These are phyloP conservation scores for Petunia hybrid DNA, from an alignment of 305 asterid genomes.

Conservation along the genomic window DNA sequence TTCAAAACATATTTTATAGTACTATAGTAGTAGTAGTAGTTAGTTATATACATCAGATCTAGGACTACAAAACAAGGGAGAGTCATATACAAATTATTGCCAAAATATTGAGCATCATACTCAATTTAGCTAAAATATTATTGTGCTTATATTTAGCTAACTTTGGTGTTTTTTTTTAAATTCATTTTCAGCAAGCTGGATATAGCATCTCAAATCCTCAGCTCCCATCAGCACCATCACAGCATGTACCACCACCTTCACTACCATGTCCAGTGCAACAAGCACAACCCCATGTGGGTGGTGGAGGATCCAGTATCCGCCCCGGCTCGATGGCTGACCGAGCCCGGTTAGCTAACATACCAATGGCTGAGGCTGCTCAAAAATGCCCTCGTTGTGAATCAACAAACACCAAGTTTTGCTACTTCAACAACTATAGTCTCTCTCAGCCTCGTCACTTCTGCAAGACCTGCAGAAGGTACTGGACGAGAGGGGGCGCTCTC, in stretches of 20 bases:
- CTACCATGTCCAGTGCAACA: not conserved
- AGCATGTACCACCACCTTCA: not conserved
- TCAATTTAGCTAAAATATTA: too few species aligned
- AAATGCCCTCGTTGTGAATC: slow-evolving; percentile 79
- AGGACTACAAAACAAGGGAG: too few species aligned
- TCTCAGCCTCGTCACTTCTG: slow-evolving; percentile 76
- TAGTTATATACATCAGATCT: too few species aligned
- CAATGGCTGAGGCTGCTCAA: slow-evolving; percentile 62
- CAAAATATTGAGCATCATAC: too few species aligned
- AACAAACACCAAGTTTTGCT: slow-evolving; percentile 65
- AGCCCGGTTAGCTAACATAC: slow-evolving; percentile 70
- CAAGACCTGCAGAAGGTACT: slow-evolving; percentile 68
- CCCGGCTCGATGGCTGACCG: slow-evolving; percentile 75
- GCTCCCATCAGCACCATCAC: slow-evolving; percentile 31
- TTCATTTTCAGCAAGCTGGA: slow-evolving; percentile 49
- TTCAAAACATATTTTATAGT: not conserved
- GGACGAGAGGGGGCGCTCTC: slow-evolving; percentile 75
- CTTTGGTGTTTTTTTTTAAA: not conserved
- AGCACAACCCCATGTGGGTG: slow-evolving; percentile 43
- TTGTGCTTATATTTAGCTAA: too few species aligned
- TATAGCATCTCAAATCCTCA: slow-evolving; percentile 37
- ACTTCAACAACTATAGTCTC: slow-evolving; percentile 73
- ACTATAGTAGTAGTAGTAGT: too few species aligned
- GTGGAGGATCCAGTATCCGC: slow-evolving; percentile 40
- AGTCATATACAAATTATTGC: too few species aligned